These are phyloP conservation scores for Exsudoporus floridanus DNA, from an alignment of 1,284 basidiomycete genomes.

Conservation along the genomic window DNA sequence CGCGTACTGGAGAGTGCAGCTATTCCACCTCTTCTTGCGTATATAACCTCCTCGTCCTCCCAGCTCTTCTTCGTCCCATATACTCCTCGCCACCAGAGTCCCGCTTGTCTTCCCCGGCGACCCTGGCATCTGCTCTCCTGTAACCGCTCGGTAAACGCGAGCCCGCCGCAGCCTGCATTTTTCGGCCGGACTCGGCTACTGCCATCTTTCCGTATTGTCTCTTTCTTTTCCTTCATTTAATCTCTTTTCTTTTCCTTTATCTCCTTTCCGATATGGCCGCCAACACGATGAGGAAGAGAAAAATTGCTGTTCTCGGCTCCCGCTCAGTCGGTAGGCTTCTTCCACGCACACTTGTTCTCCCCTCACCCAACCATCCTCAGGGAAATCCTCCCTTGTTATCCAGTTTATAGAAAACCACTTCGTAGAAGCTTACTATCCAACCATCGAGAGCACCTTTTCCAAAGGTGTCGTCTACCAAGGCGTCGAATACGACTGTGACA, in stretches of 20 bases:
- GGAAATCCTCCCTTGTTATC: constrained; percentile 77
- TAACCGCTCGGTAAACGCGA: constrained; percentile 27
- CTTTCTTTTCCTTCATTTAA: constrained; percentile 5
- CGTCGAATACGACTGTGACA: constrained; percentile 90
- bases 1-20: constrained; percentile 24
- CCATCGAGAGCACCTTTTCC: constrained; percentile 87
- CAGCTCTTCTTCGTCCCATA: constrained; percentile 1
- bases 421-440: constrained; percentile 89
- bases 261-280: constrained; percentile 41
- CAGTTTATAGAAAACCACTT: constrained; percentile 71
- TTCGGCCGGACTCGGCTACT: constrained; percentile 18
- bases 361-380: constrained; percentile 40
- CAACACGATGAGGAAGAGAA: constrained; percentile 77
- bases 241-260: constrained; percentile 1
- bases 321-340: constrained; percentile 68
- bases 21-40: constrained; percentile 1
- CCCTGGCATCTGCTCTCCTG: constrained; percentile 16
- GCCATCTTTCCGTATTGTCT: constrained; percentile 9
- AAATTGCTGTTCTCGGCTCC: constrained; percentile 79
- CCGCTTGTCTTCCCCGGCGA: not conserved
- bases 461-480: constrained; percentile 86
- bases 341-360: constrained; percentile 5
- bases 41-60: constrained; percentile 19
- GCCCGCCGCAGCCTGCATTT: constrained; percentile 23
- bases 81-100: not conserved